These are phyloP conservation scores for Naematelia aurantialba DNA, from an alignment of 768 basidiomycete genomes.

Conservation along the genomic window DNA sequence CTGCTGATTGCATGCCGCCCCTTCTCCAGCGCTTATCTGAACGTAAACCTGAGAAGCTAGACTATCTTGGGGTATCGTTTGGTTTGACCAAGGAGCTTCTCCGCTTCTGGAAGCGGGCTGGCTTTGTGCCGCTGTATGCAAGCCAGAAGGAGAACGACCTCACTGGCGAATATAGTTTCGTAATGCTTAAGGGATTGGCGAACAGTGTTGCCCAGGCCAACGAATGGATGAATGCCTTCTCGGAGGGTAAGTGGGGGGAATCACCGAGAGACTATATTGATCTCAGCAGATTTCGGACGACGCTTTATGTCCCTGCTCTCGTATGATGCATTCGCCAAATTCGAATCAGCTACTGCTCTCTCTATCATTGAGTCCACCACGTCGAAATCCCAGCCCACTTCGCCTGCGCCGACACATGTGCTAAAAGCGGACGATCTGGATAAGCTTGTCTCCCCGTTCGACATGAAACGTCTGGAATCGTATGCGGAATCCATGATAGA, in stretches of 20 bases:
- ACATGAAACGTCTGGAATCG: slow-evolving; percentile 89
- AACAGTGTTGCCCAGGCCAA: slow-evolving; percentile 62
- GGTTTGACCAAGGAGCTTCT: slow-evolving; percentile 83
- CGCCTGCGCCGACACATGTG: slow-evolving; percentile 15
- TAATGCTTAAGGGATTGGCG: slow-evolving; percentile 80
- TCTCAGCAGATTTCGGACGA: slow-evolving; percentile 72
- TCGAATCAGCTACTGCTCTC: slow-evolving; percentile 77
- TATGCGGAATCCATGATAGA: slow-evolving; percentile 89
- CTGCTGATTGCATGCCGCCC: slow-evolving; percentile 79
- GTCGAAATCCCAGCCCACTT: slow-evolving; percentile 10
- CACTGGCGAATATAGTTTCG: slow-evolving; percentile 93
- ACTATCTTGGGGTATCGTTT: slow-evolving; percentile 95
- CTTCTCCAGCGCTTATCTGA: slow-evolving; percentile 85
- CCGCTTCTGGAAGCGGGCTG: slow-evolving; percentile 92
- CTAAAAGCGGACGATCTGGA: slow-evolving; percentile 58
- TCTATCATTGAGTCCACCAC: slow-evolving; percentile 76
- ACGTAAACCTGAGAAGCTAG: slow-evolving; percentile 79
- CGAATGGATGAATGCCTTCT: slow-evolving; percentile 84
- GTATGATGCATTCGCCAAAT: slow-evolving; percentile 84
- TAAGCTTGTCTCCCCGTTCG: slow-evolving; percentile 77
- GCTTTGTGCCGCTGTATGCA: slow-evolving; percentile 85
- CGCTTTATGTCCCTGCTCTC: slow-evolving; percentile 85
- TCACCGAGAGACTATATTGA: background rate
- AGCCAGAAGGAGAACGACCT: slow-evolving; percentile 91
- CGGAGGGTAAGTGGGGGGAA: slow-evolving; percentile 49